These are phyloP conservation scores for Rubia peregrina DNA, from an alignment of 305 asterid species.

Conservation along the genomic window DNA sequence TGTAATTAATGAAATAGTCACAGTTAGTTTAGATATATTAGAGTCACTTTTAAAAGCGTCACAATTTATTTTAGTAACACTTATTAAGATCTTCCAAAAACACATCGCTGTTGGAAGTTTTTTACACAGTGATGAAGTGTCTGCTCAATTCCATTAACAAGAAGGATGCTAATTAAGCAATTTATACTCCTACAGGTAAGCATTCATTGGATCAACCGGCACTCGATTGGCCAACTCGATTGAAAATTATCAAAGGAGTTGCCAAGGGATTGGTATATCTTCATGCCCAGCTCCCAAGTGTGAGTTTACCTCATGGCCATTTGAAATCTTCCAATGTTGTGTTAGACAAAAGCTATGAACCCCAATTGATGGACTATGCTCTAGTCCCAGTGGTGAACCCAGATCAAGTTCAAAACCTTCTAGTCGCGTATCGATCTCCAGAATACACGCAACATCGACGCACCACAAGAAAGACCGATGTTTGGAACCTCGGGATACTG, in stretches of 20 bases:
- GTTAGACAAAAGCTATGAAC: slow-evolving; percentile 42
- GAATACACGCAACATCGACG: slow-evolving; percentile 44
- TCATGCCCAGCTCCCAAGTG: slow-evolving; percentile 56
- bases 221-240: slow-evolving; percentile 58
- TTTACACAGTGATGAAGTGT: neutral
- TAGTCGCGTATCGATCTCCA: slow-evolving; percentile 66
- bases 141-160: too few relatives aligned
- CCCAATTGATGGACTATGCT: slow-evolving; percentile 68
- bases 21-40: too few relatives aligned
- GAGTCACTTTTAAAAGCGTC: too few relatives aligned
- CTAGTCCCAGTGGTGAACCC: slow-evolving; percentile 64
- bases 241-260: slow-evolving; percentile 71
- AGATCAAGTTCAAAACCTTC: slow-evolving; percentile 44
- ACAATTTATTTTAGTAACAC: too few relatives aligned
- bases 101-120: too few relatives aligned
- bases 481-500: slow-evolving; percentile 74
- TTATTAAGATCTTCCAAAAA: too few relatives aligned
- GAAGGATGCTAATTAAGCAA: neutral
- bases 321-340: slow-evolving; percentile 72
- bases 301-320: slow-evolving; percentile 59
- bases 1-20: too few relatives aligned
- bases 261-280: slow-evolving; percentile 56
- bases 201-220: slow-evolving; percentile 32
- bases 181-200: slow-evolving; percentile 28
- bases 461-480: slow-evolving; percentile 61